Evolutionary conservation across 108 stramenopile genomes (phyloP), one percentile per base, ranked within the genome.

Genomic region (Cyclotella sp.): DNA sequence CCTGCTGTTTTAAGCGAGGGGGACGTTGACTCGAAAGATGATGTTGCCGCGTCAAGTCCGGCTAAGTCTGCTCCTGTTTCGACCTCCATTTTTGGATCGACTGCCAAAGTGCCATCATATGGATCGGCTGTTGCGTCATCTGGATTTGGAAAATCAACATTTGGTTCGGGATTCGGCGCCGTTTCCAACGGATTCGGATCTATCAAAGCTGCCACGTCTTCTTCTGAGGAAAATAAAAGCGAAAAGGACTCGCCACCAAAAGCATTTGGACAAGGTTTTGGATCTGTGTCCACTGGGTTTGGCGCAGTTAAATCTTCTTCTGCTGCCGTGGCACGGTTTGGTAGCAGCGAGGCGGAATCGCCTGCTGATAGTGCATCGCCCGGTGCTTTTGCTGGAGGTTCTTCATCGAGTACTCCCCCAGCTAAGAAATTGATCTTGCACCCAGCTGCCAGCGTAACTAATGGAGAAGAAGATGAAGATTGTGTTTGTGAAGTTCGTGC

Each of bases 401-500:
- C 76, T 14, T 30, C 59, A 11, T 0, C 15, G 2, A 45, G 26
- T 26, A 55, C 18, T 26, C 26, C 65, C 14, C 29, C 67, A 30
- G 27, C 39, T 15, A 34, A 61, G 34, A 61, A 39, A 61, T 15
- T 61, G 4, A n/a, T 39, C 60, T 9, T 61, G 60, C 15, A 30
- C 27, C 15, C 70, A 24, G 34, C 63, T 3, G 73, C 63, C 0
- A 71, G 62, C 19, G 42, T 49, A 9, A 47, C 77, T 0, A 93
- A 89, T 59, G 91, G 91, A 34, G 91, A 93, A 77, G 84, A 90
- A 72, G 79, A 86, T 62, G 88, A 90, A 64, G 67, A 88, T 46
- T 71, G 67, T 45, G 19, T 90, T 0, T 88, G 83, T 57, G 74
- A 87, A 62, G 71, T 79, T n/a, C 78, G 88, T 53, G 87, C 87